Evolutionary conservation across 2,329 filamentous ascomycete genomes (phyloP), one percentile per base, ranked within the genome.

Genomic region (Clathrospora elynae): DNA sequence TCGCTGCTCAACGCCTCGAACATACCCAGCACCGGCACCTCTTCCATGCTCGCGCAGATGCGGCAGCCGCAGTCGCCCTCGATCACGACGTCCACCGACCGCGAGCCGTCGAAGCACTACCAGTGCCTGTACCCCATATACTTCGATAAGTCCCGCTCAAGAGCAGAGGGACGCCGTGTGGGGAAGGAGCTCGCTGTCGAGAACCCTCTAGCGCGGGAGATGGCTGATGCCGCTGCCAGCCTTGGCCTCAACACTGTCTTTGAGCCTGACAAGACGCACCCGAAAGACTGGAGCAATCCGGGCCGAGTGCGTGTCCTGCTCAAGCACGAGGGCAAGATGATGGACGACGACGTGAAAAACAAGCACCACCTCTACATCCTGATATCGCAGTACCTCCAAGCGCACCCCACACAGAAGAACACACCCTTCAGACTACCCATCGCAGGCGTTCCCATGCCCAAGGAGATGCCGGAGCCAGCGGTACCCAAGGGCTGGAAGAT

Each of bases 271-370:
- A 96, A 96, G 77, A 81, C 84, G 48, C 93, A 99, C 72, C 93
- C 93, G 5, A 92, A 93, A 74, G 93, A 99, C 76, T 99, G 93
- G 93, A 86, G 87, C 42, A 99, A 99, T 75, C 93, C 93, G 9
- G 93, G 93, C 3, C 81, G 93, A 46, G 88, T 97, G 51, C 84
- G 88, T 58, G 83, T 97, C 35, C 75, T 85, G 63, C 75, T 96
- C 42, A 86, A 83, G 68, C 83, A 80, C 51, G 76, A 81, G 46
- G 81, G 80, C 22, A 71, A 71, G 50, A 62, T 72, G 31, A 61
- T 77, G 24, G 79, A 78, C 50, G 58, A 72, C 17, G 73, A 72
- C 19, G 76, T 88, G 31, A 83, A 83, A 67, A 88, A 86, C 61
- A 88, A 97, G 75, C 88, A 95, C 68, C 89, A 96, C 64, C 83